Evolutionary conservation across 108 stramenopile species (phyloP).

Genomic region (Stephanodiscus triporus): DNA sequence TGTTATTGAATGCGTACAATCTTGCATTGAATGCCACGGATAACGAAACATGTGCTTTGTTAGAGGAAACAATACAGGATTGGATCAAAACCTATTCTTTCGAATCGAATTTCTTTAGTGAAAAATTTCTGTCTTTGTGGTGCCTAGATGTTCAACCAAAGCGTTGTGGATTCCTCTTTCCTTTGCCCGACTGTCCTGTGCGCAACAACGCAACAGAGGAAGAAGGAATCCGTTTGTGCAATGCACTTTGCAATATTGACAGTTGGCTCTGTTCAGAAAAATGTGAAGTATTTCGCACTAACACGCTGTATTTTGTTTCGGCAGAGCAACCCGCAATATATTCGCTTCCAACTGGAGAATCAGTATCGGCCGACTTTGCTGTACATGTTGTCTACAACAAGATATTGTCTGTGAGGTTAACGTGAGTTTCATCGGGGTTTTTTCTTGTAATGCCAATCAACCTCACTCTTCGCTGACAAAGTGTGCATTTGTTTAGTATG

Average conservation of each 20-base stretch:
- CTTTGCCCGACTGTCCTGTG: neutral
- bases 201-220: neutral
- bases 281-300: constrained; percentile 19
- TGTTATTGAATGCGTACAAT: constrained; percentile 71
- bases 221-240: constrained; percentile 22
- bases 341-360: constrained; percentile 24
- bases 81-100: constrained; percentile 51
- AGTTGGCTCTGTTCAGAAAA: constrained; percentile 10
- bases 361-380: constrained; percentile 27
- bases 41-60: constrained; percentile 59
- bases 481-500: constrained; percentile 5
- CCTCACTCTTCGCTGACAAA: neutral
- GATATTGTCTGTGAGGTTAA: constrained; percentile 7
- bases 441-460: neutral
- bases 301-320: neutral
- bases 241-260: neutral
- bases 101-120: constrained; percentile 10
- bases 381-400: constrained; percentile 51
- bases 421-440: constrained; percentile 44
- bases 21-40: constrained; percentile 38
- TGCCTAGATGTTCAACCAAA: constrained; percentile 65
- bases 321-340: constrained; percentile 4
- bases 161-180: constrained; percentile 66
- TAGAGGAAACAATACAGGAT: constrained; percentile 50
- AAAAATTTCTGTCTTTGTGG: constrained; percentile 41